These are phyloP conservation scores for Debaryomyces castellii DNA, from an alignment of 805 yeast genomes.

Conservation along the genomic window DNA sequence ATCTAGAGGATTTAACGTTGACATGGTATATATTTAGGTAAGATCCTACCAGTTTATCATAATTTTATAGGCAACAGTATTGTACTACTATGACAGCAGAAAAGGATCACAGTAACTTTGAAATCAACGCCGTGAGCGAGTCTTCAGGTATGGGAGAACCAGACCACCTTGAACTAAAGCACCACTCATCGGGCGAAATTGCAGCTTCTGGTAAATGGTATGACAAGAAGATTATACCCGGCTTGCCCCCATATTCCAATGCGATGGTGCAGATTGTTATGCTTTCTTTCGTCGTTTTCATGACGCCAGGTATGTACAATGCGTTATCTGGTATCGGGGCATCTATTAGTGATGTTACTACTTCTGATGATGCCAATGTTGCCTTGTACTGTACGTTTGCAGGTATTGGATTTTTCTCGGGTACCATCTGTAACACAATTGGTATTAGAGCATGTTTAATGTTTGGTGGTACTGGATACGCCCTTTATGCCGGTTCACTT, in stretches of 20 bases:
- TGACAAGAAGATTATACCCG: slow-evolving; percentile 21
- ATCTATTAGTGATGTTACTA: slow-evolving; percentile 38
- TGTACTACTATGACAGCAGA: slow-evolving; percentile 1
- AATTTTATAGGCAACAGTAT: neutral
- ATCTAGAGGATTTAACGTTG: neutral
- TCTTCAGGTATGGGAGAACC: neutral
- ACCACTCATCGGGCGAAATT: slow-evolving; percentile 27
- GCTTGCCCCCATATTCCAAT: slow-evolving; percentile 36
- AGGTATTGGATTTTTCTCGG: slow-evolving; percentile 56
- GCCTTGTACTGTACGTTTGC: slow-evolving; percentile 58
- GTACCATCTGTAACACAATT: slow-evolving; percentile 50
- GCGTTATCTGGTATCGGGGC: slow-evolving; percentile 54
- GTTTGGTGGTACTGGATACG: slow-evolving; percentile 57
- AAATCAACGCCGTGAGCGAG: slow-evolving; percentile 5
- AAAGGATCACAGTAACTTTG: slow-evolving; percentile 4
- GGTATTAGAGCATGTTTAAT: slow-evolving; percentile 46
- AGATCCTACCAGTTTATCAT: neutral
- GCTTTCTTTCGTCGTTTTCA: slow-evolving; percentile 46
- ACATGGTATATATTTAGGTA: neutral
- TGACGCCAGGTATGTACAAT: slow-evolving; percentile 55
- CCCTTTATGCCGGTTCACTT: slow-evolving; percentile 52
- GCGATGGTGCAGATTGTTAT: slow-evolving; percentile 44
- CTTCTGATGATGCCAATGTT: slow-evolving; percentile 49
- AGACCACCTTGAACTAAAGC: slow-evolving; percentile 15
- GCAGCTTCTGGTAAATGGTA: slow-evolving; percentile 42